Conservation (phyloP, 495 filamentous ascomycete species). For the Penicillium soppii region DNA sequence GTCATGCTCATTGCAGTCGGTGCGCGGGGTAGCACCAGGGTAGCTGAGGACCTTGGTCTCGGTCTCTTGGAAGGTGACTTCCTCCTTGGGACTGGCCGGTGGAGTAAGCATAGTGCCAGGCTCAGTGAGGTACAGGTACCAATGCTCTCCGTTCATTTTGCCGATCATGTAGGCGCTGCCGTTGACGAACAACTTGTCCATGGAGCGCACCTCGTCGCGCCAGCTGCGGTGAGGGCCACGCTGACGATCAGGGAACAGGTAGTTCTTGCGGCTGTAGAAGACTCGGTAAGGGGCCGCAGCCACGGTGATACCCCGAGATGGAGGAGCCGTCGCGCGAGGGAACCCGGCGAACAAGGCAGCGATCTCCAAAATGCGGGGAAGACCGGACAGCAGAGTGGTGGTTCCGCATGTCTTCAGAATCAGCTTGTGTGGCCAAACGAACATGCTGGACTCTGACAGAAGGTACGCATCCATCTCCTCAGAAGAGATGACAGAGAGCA, state of each 20-base stretch:
- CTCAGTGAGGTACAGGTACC: slow-evolving; percentile 96
- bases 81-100: slow-evolving; percentile 68
- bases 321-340: slow-evolving; percentile 56
- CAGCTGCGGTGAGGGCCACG: slow-evolving; percentile 94
- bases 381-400: slow-evolving; percentile 85
- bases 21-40: slow-evolving; percentile 33
- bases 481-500: slow-evolving; percentile 91
- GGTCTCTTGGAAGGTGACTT: slow-evolving; percentile 52
- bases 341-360: slow-evolving; percentile 87
- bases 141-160: slow-evolving; percentile 99
- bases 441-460: slow-evolving; percentile 98
- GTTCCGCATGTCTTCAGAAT: slow-evolving; percentile 99
- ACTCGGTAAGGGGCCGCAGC: slow-evolving; percentile 89
- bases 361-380: slow-evolving; percentile 87
- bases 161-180: slow-evolving; percentile 99
- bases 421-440: slow-evolving; percentile 98
- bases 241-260: slow-evolving; percentile 93
- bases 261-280: slow-evolving; percentile 99
- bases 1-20: slow-evolving; percentile 57
- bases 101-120: slow-evolving; percentile 80
- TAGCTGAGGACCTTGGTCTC: slow-evolving; percentile 66
- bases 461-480: slow-evolving; percentile 96
- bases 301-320: slow-evolving; percentile 56
- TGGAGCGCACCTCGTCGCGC: slow-evolving; percentile 88
- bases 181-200: slow-evolving; percentile 85